A percentile compares a stretch with the other conserved stretches of the same genome.
Conservation (phyloP, 306 rosid species). For the Chamaecrista fasciculata region DNA sequence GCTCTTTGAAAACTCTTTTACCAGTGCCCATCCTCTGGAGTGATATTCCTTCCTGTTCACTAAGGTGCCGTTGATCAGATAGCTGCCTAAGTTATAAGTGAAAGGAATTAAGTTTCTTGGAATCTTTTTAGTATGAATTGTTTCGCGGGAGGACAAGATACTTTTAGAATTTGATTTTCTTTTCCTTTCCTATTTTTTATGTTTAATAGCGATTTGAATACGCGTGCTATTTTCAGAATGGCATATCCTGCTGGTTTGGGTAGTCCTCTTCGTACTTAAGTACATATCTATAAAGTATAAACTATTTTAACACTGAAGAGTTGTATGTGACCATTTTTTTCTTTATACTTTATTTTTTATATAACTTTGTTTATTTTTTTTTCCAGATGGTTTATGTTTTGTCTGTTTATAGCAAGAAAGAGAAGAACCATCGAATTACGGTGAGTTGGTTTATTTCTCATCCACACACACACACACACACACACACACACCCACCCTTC, state of each 20-base stretch:
- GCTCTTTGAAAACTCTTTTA: not conserved
- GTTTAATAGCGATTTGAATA: conserved; percentile 24
- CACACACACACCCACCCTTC: not conserved
- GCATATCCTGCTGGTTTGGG: conserved; percentile 20
- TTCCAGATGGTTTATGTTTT: conserved; percentile 98
- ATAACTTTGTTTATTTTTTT: conserved; percentile 26
- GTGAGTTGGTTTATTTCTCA: conserved; percentile 48
- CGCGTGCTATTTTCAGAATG: conserved; percentile 16
- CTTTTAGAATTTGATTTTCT: conserved; percentile 2
- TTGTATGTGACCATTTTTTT: conserved; percentile 25
- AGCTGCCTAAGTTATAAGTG: not conserved
- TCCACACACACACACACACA: not conserved
- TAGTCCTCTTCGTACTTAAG: conserved; percentile 3
- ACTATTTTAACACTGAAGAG: not conserved
- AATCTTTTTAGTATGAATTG: not conserved
- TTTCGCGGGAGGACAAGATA: conserved; percentile 3
- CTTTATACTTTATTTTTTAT: not conserved
- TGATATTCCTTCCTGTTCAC: not conserved
- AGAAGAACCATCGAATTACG: conserved; percentile 83
- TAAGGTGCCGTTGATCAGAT: not conserved
- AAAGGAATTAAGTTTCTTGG: not conserved
- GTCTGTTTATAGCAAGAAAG: conserved; percentile 91
- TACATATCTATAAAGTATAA: conserved; percentile 1
- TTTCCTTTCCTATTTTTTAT: conserved; percentile 10
- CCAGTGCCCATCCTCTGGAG: not conserved